Conservation (phyloP, 2,329 filamentous ascomycete genomes). For the Scortechinia acanthostroma region DNA sequence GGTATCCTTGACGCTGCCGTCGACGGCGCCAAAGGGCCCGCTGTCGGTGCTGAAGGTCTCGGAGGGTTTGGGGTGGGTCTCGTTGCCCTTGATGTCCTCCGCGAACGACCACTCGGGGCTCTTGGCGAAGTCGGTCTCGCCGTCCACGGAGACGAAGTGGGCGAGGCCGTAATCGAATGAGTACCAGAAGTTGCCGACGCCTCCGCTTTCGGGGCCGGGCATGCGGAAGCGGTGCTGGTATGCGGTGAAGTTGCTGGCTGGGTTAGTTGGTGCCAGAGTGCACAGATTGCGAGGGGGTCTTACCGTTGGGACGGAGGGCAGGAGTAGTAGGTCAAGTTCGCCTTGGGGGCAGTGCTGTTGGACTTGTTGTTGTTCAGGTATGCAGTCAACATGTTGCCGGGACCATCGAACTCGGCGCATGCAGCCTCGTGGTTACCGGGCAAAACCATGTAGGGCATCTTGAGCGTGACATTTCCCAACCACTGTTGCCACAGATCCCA, state of each 20-base stretch:
- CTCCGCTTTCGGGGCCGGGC: slow-evolving; percentile 35
- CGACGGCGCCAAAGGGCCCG: slow-evolving; percentile 36
- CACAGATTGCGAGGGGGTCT: too few species aligned
- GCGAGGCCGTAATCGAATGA: slow-evolving; percentile 44
- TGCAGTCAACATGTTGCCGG: slow-evolving; percentile 31
- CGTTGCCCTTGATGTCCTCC: slow-evolving; percentile 28
- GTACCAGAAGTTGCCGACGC: slow-evolving; percentile 44
- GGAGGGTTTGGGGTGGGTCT: slow-evolving; percentile 24
- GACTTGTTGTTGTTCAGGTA: slow-evolving; percentile 32
- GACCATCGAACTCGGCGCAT: slow-evolving; percentile 37
- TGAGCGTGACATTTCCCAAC: slow-evolving; percentile 28
- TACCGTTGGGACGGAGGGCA: slow-evolving; percentile 39
- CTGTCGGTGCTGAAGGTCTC: slow-evolving; percentile 37
- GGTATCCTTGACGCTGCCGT: slow-evolving; percentile 26
- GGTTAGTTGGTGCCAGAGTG: slow-evolving; percentile 1
- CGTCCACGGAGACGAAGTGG: slow-evolving; percentile 37
- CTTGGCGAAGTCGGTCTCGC: slow-evolving; percentile 39
- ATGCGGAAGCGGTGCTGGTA: slow-evolving; percentile 42
- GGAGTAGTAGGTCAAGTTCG: slow-evolving; percentile 36
- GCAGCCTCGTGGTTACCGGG: slow-evolving; percentile 41
- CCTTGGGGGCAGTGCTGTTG: slow-evolving; percentile 27
- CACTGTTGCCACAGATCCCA: slow-evolving; percentile 44
- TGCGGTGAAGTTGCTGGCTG: slow-evolving; percentile 37
- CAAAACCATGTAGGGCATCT: slow-evolving; percentile 38
- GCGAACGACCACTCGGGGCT: slow-evolving; percentile 34